Conservation (phyloP, 768 basidiomycete genomes). For the Boletus tomentosulus region DNA sequence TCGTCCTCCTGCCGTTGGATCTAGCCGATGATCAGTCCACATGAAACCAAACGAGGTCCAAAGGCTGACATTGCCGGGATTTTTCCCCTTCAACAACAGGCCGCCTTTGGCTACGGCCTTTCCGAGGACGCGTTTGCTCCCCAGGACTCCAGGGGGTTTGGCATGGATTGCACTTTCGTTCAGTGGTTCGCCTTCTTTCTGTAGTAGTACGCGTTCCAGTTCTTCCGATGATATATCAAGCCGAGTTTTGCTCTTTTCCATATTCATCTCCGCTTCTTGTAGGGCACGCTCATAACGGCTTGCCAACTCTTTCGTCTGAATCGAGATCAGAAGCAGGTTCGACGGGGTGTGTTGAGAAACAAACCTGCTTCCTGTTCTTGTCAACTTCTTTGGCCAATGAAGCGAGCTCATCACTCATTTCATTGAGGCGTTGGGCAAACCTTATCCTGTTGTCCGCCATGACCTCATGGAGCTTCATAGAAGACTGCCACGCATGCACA, state of each 20-base stretch:
- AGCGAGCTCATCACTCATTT: constrained; percentile 94
- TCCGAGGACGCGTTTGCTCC: constrained; percentile 79
- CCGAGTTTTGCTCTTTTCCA: constrained; percentile 85
- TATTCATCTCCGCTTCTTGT: constrained; percentile 79
- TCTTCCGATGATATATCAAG: constrained; percentile 92
- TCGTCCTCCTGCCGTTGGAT: constrained; percentile 95
- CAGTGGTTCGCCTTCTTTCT: constrained; percentile 92
- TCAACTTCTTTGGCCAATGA: constrained; percentile 89
- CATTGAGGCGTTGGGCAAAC: constrained; percentile 83
- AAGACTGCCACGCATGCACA: constrained; percentile 83
- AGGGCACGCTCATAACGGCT: constrained; percentile 82
- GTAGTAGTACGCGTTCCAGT: constrained; percentile 83
- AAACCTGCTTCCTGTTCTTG: constrained; percentile 84
- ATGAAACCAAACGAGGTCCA: constrained; percentile 5
- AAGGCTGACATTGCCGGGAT: constrained; percentile 70
- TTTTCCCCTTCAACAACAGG: constrained; percentile 85
- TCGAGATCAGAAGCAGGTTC: constrained; percentile 4
- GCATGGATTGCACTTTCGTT: constrained; percentile 74
- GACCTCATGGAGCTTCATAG: constrained; percentile 83
- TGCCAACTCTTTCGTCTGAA: constrained; percentile 89
- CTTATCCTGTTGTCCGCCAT: constrained; percentile 87
- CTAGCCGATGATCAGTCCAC: constrained; percentile 33
- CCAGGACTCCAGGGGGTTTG: constrained; percentile 51
- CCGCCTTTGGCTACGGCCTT: constrained; percentile 93
- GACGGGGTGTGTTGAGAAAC: constrained; percentile 11